Conservation (phyloP, 23 red algal species). For the Gracilaria gracilis region DNA sequence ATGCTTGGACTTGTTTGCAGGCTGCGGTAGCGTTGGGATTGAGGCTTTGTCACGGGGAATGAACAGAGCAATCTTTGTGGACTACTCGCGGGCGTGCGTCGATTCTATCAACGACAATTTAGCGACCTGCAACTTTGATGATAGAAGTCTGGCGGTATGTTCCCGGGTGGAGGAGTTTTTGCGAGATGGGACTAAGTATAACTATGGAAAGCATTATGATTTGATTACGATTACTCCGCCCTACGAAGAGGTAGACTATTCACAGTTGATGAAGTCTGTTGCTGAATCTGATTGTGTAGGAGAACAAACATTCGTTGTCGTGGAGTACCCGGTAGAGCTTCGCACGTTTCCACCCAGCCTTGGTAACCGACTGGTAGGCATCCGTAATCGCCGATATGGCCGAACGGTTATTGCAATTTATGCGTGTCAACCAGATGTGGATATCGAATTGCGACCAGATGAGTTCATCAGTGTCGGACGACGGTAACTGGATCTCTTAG, state of each 20-base stretch:
- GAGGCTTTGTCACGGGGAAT: constrained; percentile 91
- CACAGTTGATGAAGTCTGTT: constrained; percentile 76
- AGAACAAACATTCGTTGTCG: constrained; percentile 89
- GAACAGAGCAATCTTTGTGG: constrained; percentile 86
- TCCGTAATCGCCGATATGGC: constrained; percentile 95
- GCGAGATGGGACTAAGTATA: constrained; percentile 35
- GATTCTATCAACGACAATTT: constrained; percentile 65
- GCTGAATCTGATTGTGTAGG: constrained; percentile 80
- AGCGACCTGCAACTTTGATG: constrained; percentile 55
- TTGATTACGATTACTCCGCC: constrained; percentile 95
- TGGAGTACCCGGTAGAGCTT: constrained; percentile 96
- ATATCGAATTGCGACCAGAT: constrained; percentile 79
- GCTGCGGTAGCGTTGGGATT: constrained; percentile 90
- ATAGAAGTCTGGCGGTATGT: constrained; percentile 52
- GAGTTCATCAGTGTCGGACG: constrained; percentile 77
- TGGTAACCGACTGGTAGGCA: constrained; percentile 79
- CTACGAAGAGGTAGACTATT: constrained; percentile 98
- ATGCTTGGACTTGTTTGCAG: constrained; percentile 90
- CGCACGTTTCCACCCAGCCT: constrained; percentile 81
- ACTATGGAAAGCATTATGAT: constrained; percentile 35
- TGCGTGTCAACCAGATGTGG: constrained; percentile 73
- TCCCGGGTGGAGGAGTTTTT: constrained; percentile 74
- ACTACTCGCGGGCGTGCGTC: constrained; percentile 67
- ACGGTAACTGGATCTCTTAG: neutral
- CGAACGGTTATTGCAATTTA: constrained; percentile 93